Evolutionary conservation across 2,329 filamentous ascomycete species (phyloP), one percentile per base, ranked within the genome.

Genomic region (Aureobasidium sp.): DNA sequence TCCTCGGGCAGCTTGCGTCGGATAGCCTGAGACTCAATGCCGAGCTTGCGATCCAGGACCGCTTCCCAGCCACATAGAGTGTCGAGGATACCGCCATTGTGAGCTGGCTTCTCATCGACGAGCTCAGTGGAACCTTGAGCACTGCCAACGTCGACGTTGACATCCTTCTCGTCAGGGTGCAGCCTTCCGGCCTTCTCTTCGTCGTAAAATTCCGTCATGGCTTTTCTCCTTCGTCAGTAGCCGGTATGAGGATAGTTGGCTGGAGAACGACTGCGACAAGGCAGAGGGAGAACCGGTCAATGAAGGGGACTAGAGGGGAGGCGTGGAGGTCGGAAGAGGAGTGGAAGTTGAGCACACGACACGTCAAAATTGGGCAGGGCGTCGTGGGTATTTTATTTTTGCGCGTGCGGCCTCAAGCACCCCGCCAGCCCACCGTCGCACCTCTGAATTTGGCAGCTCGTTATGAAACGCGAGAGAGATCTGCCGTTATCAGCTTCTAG

Each of bases 1-100:
- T 79, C 76, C 61, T 78, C 75, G n/a, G 73, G 74, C 12, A 78
- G 60, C 56, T 73, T 79, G 9, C 77, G 74, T 62, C 79, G 77
- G 34, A 80, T 76, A 25, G 78, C 78, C 63, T 79, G 76, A 3
- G 76, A 77, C 66, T 81, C 78, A 53, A 80, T 75, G 25, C 77
- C 77, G 62, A 79, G 70, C 66, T 77, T 78, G 48, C 69, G 69
- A 66, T 80, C 78, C 49, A 80, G 71, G 67, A 71, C 72, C 47
- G 74, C 70, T 64, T 80, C 78, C 45, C 73, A 69, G 36, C 64
- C 58, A 34, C 74, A 70, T 61, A 79, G 62, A 6, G 68, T 68
- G 42, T 67, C 61, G 20, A 75, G 66, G 41, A 74, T 66, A 37
- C 70, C 71, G 52, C 65, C 67, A 39, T 67, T 62, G n/a, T 66